Conservation (phyloP, 441 rosid genomes). For the Lepidium campestre region DNA sequence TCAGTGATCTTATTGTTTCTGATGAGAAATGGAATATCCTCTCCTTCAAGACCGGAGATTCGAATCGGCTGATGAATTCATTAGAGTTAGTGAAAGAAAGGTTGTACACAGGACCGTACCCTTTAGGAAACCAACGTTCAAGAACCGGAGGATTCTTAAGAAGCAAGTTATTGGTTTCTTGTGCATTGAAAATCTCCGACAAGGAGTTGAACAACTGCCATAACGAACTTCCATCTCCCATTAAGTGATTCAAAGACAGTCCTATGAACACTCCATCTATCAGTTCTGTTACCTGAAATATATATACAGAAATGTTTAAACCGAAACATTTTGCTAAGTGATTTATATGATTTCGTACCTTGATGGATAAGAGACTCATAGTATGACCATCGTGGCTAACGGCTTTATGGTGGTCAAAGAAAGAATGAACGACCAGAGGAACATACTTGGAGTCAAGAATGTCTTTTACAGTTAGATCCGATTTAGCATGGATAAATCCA, state of each 20-base stretch:
- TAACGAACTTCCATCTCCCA: conserved; percentile 57
- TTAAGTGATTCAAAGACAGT: conserved; percentile 48
- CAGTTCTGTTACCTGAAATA: conserved; percentile 37
- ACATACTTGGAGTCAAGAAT: conserved; percentile 46
- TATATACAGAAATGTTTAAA: too few relatives aligned
- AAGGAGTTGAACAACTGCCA: conserved; percentile 60
- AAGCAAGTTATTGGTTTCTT: neutral
- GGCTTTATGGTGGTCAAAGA: conserved; percentile 60
- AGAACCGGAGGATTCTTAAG: conserved; percentile 45
- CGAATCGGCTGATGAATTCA: conserved; percentile 33
- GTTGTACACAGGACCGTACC: conserved; percentile 25
- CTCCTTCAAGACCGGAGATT: conserved; percentile 46
- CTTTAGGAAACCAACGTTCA: conserved; percentile 49
- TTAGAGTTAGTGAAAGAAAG: conserved; percentile 41
- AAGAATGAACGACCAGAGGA: conserved; percentile 50
- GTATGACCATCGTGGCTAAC: conserved; percentile 53
- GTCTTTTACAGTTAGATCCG: conserved; percentile 38
- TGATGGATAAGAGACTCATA: conserved; percentile 42
- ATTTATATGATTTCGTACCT: conserved; percentile 21
- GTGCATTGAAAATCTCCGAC: conserved; percentile 53
- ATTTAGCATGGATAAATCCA: conserved; percentile 40
- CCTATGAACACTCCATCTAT: conserved; percentile 71
- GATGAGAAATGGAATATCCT: conserved; percentile 59
- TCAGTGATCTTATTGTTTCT: conserved; percentile 38
- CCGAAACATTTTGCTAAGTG: neutral